Percentiles rank a stretch among this genome's conserved stretches.
These are phyloP conservation scores for Fusarium cicatricum DNA, from an alignment of 2,329 filamentous ascomycete species.

Conservation along the genomic window DNA sequence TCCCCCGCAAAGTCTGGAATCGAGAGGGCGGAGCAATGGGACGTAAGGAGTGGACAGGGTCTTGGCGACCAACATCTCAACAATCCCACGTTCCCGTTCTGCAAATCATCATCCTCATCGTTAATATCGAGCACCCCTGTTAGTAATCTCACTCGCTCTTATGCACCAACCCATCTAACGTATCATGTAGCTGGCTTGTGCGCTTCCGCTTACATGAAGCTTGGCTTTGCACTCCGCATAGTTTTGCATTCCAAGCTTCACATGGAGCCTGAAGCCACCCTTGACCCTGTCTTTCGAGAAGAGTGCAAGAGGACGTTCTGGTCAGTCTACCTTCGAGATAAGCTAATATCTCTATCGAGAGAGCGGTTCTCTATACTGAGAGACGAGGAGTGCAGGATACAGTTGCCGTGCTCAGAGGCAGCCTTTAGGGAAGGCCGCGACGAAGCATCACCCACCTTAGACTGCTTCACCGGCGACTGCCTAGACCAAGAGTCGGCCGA, in stretches of 20 bases:
- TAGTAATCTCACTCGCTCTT: too few species aligned
- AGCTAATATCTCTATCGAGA: background rate
- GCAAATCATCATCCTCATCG: too few species aligned
- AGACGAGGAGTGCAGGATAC: conserved; percentile 1
- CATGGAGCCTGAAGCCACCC: background rate
- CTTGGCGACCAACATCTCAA: too few species aligned
- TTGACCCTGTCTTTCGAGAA: background rate
- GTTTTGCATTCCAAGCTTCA: background rate
- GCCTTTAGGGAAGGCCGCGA: background rate
- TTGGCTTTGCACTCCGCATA: background rate
- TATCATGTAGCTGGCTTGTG: conserved; percentile 2
- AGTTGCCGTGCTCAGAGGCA: too few species aligned
- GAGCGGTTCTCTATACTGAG: background rate
- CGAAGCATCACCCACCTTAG: background rate
- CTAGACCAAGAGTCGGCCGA: background rate
- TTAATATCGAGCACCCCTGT: too few species aligned
- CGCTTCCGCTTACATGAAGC: background rate
- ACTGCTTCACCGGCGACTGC: background rate
- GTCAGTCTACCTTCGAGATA: conserved; percentile 4
- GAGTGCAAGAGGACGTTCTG: conserved; percentile 3
- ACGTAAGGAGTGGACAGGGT: too few species aligned
- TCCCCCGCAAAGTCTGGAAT: too few species aligned
- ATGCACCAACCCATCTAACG: too few species aligned
- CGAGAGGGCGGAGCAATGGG: too few species aligned
- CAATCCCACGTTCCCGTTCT: too few species aligned